phyloP scores from a whole-genome alignment of 1,139 yeast genomes.

The Candida sanyaensis region DNA sequence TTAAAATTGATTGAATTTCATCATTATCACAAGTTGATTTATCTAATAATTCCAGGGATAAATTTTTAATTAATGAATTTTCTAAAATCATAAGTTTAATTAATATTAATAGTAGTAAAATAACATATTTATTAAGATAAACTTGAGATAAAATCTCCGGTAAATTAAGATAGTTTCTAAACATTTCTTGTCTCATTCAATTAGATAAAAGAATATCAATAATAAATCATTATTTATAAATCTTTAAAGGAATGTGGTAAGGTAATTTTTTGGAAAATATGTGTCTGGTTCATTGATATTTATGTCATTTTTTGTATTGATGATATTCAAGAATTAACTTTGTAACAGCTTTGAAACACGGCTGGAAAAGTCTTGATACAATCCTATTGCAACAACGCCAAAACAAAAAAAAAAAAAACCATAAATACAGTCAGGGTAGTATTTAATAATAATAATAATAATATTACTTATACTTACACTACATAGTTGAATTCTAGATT shows the following conservation, averaged over 20 bases:
- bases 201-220: neutral
- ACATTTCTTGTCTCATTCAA: conserved; percentile 8
- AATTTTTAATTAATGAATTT: conserved; percentile 33
- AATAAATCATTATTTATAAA: no score
- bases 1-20: conserved; percentile 14
- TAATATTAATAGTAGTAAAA: conserved; percentile 45
- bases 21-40: conserved; percentile 25
- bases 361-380: conserved; percentile 1
- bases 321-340: neutral
- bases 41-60: conserved; percentile 33
- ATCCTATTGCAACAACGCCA: neutral
- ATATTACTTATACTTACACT: no score
- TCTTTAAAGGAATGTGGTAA: no score
- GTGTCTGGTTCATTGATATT: neutral
- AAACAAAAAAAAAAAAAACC: neutral
- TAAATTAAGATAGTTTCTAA: conserved; percentile 26
- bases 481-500: no score
- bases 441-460: no score
- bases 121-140: conserved; percentile 58
- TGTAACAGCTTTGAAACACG: conserved; percentile 1
- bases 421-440: neutral
- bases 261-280: neutral
- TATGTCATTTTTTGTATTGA: neutral
- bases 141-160: conserved; percentile 56
- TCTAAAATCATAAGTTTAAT: conserved; percentile 54